Evolutionary conservation across 2,329 filamentous ascomycete species (phyloP).

Genomic region (Talaromyces sp.): DNA sequence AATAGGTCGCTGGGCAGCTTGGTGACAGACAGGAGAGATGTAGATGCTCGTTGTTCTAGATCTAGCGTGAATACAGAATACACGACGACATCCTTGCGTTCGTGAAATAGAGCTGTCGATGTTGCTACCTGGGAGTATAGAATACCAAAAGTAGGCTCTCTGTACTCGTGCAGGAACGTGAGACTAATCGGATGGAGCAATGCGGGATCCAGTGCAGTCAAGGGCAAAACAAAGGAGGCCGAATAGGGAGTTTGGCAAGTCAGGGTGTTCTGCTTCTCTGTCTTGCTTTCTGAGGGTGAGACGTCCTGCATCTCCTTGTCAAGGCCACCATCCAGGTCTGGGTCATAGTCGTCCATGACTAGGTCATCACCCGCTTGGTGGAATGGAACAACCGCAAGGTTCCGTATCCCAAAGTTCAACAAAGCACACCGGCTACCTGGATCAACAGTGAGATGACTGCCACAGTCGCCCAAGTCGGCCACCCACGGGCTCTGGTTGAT

Average conservation of each 20-base stretch:
- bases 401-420: conserved; percentile 83
- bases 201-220: conserved; percentile 81
- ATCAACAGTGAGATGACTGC: conserved; percentile 81
- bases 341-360: conserved; percentile 87
- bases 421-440: conserved; percentile 90
- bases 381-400: conserved; percentile 91
- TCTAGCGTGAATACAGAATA: conserved; percentile 97
- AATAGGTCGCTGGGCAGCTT: conserved; percentile 84
- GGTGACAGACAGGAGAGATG: conserved; percentile 80
- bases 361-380: conserved; percentile 80
- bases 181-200: conserved; percentile 87
- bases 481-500: conserved; percentile 78
- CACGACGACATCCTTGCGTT: conserved; percentile 77
- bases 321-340: conserved; percentile 67
- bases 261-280: conserved; percentile 33
- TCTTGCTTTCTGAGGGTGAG: conserved; percentile 28
- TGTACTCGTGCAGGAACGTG: conserved; percentile 91
- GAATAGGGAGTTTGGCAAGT: conserved; percentile 65
- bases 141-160: conserved; percentile 95
- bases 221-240: conserved; percentile 86
- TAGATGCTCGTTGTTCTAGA: conserved; percentile 87
- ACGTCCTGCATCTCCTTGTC: conserved; percentile 21
- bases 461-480: conserved; percentile 66
- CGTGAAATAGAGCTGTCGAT: conserved; percentile 67
- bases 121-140: conserved; percentile 71